Percentiles rank a stretch among this genome's conserved stretches.
phyloP scores from a whole-genome alignment of 75 land plant genomes.

The Pinus taeda region DNA sequence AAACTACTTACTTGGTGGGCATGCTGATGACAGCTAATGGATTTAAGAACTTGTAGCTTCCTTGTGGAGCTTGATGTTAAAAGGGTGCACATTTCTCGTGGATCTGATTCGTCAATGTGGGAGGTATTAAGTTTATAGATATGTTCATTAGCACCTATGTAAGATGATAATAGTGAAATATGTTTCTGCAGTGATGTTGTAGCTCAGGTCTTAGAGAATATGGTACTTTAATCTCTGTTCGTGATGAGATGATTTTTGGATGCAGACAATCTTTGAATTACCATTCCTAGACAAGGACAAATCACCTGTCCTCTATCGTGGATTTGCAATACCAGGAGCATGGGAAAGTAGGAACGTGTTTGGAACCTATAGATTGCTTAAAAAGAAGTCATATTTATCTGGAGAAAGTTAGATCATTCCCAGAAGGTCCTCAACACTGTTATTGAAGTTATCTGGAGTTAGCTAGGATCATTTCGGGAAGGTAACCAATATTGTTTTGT shows the following conservation, averaged over 20 bases:
- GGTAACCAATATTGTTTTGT: no score
- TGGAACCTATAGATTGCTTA: constrained; percentile 83
- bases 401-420: background rate
- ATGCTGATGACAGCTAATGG: constrained; percentile 40
- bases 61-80: constrained; percentile 80
- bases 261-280: constrained; percentile 66
- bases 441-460: no score
- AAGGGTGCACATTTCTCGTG: constrained; percentile 54
- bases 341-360: constrained; percentile 79
- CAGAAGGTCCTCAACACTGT: no score
- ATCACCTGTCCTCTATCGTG: constrained; percentile 76
- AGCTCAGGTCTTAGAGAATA: background rate
- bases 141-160: background rate
- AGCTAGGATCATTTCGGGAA: no score
- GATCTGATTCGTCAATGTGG: constrained; percentile 77
- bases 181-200: background rate
- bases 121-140: constrained; percentile 44
- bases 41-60: constrained; percentile 67
- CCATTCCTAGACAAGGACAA: constrained; percentile 84
- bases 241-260: constrained; percentile 3
- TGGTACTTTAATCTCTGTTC: background rate
- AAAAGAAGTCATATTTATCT: constrained; percentile 29
- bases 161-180: background rate
- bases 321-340: constrained; percentile 83
- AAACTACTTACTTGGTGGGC: background rate